Base-by-base conservation (phyloP, 306 rosid genomes). In the Malus asiatica region DNA sequence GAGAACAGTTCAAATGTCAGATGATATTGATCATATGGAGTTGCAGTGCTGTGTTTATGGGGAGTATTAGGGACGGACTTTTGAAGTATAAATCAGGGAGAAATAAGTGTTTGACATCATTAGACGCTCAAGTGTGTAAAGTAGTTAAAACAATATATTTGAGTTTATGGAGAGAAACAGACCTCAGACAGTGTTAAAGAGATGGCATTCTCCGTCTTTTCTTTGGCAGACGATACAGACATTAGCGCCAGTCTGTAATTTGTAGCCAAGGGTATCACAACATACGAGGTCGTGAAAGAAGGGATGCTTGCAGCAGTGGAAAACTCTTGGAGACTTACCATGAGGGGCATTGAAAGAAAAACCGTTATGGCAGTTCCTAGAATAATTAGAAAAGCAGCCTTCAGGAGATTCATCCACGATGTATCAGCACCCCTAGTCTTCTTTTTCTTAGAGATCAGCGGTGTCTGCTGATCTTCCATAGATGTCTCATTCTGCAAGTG, bases 121-220 rank as follows among this genome's bases (percentile, higher is more conserved):
- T 1, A 35, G 55, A 72, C 14, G 35, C 66, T 55, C 53, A 13
- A 1, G 67, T n/a, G 13, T 61, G 18, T 4, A 0, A 25, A 4
- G 20, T 48, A 48, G 55, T 48, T 51, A 22, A 15, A 44, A 12
- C 15, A 38, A 27, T 30, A 57, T 20, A 57, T 58, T 19, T 66
- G 23, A 35, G 67, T 71, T 61, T 15, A 20, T 20, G 72, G 20
- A 55, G 68, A 59, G 60, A 55, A 53, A 74, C 70, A 73, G 30
- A 84, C 88, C 88, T 81, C 85, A 13, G 88, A 84, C 25, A 84
- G 75, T 57, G 83, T 66, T 52, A 84, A 81, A 15, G 88, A 84
- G 30, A 81, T 75, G 30, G 76, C 80, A 2, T 71, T 78, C 51
- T 78, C 74, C 0, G 85, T 78, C 76, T 78, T 84, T 10, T 66